Base-by-base conservation (phyloP, 768 basidiomycete genomes). In the Tricholoma hemisulphureum region DNA sequence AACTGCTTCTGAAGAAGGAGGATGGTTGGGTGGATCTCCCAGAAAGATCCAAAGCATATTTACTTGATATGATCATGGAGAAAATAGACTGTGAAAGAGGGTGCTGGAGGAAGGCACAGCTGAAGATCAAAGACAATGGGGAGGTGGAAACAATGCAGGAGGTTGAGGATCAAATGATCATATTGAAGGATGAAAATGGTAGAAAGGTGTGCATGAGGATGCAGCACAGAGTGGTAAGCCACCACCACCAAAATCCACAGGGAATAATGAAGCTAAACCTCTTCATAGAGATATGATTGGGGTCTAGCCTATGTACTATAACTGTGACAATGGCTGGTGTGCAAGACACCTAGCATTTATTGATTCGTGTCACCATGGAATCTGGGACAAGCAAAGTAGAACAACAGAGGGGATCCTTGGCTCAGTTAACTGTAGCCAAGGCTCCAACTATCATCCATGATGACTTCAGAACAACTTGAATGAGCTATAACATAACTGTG, bases 61-160 rank as follows among this genome's bases (percentile, higher is more conserved):
- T 62, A 9, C 49, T 45, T 6, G 55, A 59, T 18, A 39, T 62
- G 7, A 51, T 59, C 51, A 13, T 28, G 3, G 51, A 58, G 32
- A 53, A 59, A 32, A 24, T 59, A 9, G 41, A 56, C 7, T 29
- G 58, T n/a, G 46, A 29, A 53, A 55, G 54, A 18, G 31, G 34
- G 9, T 45, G 35, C 39, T 62, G 61, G 61, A 62, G 39, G 39
- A 41, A 56, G 16, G 57, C 41, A 14, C 61, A 53, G 49, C 58
- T 50, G 28, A 51, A 59, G 43, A 43, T 59, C 35, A 53, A 62
- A 51, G 58, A 56, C 10, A 50, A 62, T 32, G 55, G 61, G 6
- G 34, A 58, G 18, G 50, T 56, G 34, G 61, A 62, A 56, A 52
- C 46, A 35, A 26, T 59, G 37, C 35, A 52, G 2, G 61, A 62